Base-by-base conservation (phyloP, 345 rosid genomes). In the Brassica carinata region DNA sequence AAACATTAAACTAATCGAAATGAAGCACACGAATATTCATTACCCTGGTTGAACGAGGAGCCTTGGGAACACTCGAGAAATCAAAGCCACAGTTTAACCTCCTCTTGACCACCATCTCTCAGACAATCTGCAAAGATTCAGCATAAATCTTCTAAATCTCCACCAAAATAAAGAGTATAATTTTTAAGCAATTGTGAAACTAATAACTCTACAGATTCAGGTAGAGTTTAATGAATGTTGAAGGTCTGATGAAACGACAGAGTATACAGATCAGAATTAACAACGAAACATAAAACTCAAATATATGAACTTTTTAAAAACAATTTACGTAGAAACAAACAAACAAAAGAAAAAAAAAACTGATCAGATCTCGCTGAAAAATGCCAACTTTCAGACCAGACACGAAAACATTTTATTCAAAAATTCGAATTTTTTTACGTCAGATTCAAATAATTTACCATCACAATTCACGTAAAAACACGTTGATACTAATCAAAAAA, bases 11-110 rank as follows among this genome's bases (percentile, higher is more conserved):
- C 19, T 66, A 79, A 29, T 31, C 59, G 2, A 71, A 27, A 84
- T 1, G 8, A 59, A 74, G 53, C 14, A 48, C 5, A 48, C 5
- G 57, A 51, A 14, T 71, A 64, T 82, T 80, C 83, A 93, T 80
- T 83, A 96, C 99, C 86, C 96, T 90, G 45, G 83, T 81, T 8
- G 99, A 96, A 80, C 99, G 93, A 67, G 97, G 98, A 81, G 88
- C 94, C 68, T 86, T 88, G 31, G 99, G 98, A 76, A 96, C 72
- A 17, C 72, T 73, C 1, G 87, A 84, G 76, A 93, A 81, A 38
- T 77, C 82, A 86, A 93, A 90, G 65, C 87, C 88, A 77, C 84
- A 76, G 69, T 81, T 85, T 78, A 89, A 81, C 81, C 84, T 91
- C 90, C 88, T 90, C 84, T 90, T 93, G 78, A 83, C 69, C 89